Base-by-base conservation (phyloP, 352 stramenopile species). In the Phytopythium cucurbitacearum region DNA sequence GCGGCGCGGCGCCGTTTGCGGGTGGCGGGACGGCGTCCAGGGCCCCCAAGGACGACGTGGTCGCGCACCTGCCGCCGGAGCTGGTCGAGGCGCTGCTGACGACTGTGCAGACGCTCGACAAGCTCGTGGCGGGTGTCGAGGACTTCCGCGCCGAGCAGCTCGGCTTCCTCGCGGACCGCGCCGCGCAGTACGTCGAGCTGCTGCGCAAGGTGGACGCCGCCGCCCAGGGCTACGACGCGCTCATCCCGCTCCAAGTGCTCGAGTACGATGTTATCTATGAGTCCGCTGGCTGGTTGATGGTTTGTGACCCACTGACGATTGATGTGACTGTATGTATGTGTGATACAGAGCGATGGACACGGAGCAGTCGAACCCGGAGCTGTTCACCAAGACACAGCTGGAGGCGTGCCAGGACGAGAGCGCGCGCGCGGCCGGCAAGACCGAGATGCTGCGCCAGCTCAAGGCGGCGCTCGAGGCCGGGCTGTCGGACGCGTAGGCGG, bases 401-500 rank as follows among this genome's bases (percentile, higher is more conserved):
- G 76, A 89, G 39, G 76, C 73, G 40, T 87, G 76, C 39, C 51
- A 78, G 43, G 68, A 87, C 3, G 73, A 89, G 51, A 89, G 76
- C 57, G 44, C 62, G 35, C 62, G 65, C 13, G 63, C 69, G 3
- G 67, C 69, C 0, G 65, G 53, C 11, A 84, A 83, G 58, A 60
- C 75, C 12, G 67, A 86, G 38, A 80, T 73, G 39, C 62, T 89
- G 33, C 59, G 73, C 48, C 46, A 80, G 63, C 62, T 89, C 6
- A 85, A 83, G 62, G 42, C 42, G 21, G 67, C 66, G 49, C 65
- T 89, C 10, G 67, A 86, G 53, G 51, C 49, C 6, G 75, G 73
- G 15, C 58, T 81, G 12, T 44, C 73, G 7, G 63, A 75, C 21
- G 49, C 73, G 15, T 34, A 43, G 33, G 21, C 21, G 21, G 21